phyloP scores from a whole-genome alignment of 805 yeast species.

The Candida oleophila region DNA sequence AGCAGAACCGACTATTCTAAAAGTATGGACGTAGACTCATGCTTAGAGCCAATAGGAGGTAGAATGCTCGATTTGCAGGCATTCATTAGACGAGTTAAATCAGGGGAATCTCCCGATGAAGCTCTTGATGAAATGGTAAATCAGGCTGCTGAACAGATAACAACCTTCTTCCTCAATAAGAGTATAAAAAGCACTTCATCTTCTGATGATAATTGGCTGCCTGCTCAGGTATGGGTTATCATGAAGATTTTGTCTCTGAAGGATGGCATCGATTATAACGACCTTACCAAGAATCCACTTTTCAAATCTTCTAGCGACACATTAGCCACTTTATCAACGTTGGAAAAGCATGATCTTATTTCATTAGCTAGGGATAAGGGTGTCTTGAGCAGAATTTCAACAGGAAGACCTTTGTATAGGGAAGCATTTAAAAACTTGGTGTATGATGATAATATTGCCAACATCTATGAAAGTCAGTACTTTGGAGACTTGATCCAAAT shows the following conservation, averaged over 20 bases:
- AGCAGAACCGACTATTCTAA: slow-evolving; percentile 11
- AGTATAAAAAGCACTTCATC: slow-evolving; percentile 16
- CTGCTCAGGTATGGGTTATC: slow-evolving; percentile 87
- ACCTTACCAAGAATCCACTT: slow-evolving; percentile 55
- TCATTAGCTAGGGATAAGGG: slow-evolving; percentile 77
- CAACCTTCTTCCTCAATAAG: slow-evolving; percentile 64
- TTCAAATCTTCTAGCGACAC: slow-evolving; percentile 56
- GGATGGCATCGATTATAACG: slow-evolving; percentile 47
- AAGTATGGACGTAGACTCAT: slow-evolving; percentile 28
- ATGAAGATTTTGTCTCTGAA: slow-evolving; percentile 59
- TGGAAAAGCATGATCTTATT: slow-evolving; percentile 80
- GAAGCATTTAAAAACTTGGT: slow-evolving; percentile 76
- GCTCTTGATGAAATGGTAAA: slow-evolving; percentile 78
- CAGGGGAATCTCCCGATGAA: slow-evolving; percentile 79
- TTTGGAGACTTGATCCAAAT: slow-evolving; percentile 51
- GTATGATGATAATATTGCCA: slow-evolving; percentile 52
- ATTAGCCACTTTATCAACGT: slow-evolving; percentile 50
- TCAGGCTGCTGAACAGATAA: slow-evolving; percentile 85
- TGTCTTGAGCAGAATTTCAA: slow-evolving; percentile 57
- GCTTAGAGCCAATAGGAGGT: slow-evolving; percentile 83
- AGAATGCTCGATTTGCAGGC: slow-evolving; percentile 92
- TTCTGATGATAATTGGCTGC: slow-evolving; percentile 47
- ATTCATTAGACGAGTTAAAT: slow-evolving; percentile 79
- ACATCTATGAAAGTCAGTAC: slow-evolving; percentile 64
- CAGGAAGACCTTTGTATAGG: slow-evolving; percentile 81